Base-by-base conservation (phyloP, 2,329 filamentous ascomycete genomes). In the Penicillium oxalicum region DNA sequence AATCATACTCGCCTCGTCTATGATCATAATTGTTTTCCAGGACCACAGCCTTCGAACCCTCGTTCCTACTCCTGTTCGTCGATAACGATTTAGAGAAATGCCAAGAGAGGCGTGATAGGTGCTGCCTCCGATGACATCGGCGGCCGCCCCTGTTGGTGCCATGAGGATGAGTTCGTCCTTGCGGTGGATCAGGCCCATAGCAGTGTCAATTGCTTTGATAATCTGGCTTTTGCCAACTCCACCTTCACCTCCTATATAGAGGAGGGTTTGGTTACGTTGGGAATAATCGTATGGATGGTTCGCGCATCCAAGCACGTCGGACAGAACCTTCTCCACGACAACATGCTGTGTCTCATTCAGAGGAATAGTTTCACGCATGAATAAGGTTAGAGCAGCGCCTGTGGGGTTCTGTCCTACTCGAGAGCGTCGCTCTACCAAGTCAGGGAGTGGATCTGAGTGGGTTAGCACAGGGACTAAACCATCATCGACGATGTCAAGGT, bases 61-160 rank as follows among this genome's bases (percentile, higher is more conserved):
- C 5, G 18, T 3, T 11, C 37, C 24, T 11, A 39, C 24, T 26
- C 18, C 18, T 1, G 37, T 26, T 11, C 18, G 18, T 39, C 24
- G 37, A 26, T 35, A 36, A 0, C 32, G 41, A n/a, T 44, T 36
- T 11, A 44, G 29, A 27, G 41, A 44, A 27, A 44, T 44, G 9
- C 41, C 41, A 36, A 44, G 41, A 27, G 41, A 44, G 26, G 32
- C 36, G 25, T 44, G 41, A n/a, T 44, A 44, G 9, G 41, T 44
- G 32, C 32, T 44, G n/a, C 41, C 41, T 27, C 41, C 41, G 25
- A 44, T 44, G 13, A 43, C 28, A 34, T 43, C 29, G 24, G 40
- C 40, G 6, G 40, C 40, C n/a, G 40, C 40, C 2, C 41, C 41
- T 27, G 29, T 44, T 36, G 41, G 41, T 9, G 41, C 32, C 29